Evolutionary conservation across 1,284 basidiomycete species (phyloP), one percentile per base, ranked within the genome.

Genomic region (Pseudozyma sp.): DNA sequence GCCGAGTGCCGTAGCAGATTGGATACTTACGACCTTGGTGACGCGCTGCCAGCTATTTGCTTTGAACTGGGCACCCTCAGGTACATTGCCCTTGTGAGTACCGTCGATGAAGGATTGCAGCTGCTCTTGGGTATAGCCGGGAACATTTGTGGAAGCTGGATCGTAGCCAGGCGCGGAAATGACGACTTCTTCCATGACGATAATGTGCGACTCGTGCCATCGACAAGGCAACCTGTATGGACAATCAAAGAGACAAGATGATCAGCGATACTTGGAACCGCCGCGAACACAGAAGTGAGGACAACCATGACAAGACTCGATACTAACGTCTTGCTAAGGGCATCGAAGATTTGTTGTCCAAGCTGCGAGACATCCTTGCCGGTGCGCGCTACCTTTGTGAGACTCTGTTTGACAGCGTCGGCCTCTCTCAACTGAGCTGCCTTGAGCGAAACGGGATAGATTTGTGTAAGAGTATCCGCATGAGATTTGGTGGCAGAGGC

Each of bases 101-200:
- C 74, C 74, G 49, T 73, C 63, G 49, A 77, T 58, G 34, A 67
- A 68, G 7, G 68, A 67, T 30, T 75, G 71, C 5, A 80, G 67
- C 33, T 80, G 74, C n/a, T 68, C 65, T 31, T 62, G 68, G 8
- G 71, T 62, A 13, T 76, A 63, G 33, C 66, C 55, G 3, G 81
- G 80, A 10, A 83, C 79, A 43, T 79, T 70, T 14, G 81, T 80
- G 7, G 79, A 75, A 11, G 67, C 61, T 16, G 63, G 61, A 49
- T 79, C 78, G 56, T 81, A 81, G 24, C 56, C 53, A 9, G 81
- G 81, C 4, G 74, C 75, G 4, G 70, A 77, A 57, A 84, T 73
- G 43, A 82, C 75, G 14, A 84, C 77, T 49, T 84, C 81, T 49
- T 84, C 82, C 69, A 84, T 70, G 31, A 84, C 81, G 43, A 84